Evolutionary conservation across 306 rosid species (phyloP), one percentile per base, ranked within the genome.

Genomic region (Cucurbita maxima): DNA sequence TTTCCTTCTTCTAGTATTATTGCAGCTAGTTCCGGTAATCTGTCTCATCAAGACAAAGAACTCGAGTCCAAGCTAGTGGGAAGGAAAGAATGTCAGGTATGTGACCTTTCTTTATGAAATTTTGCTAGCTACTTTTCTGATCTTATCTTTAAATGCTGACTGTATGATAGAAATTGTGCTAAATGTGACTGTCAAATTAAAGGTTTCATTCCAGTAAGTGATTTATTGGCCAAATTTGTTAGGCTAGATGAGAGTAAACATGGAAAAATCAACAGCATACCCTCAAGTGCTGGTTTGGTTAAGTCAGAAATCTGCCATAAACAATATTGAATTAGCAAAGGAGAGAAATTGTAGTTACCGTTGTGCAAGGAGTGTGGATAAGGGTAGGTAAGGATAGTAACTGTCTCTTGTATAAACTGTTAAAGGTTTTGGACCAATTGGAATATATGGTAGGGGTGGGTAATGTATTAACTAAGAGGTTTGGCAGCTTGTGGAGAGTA

Each of bases 11-110:
- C 70, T 22, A 79, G 83, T 66, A 44, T 78, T 57, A 3, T 76
- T 9, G 76, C 83, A 56, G 54, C 4, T 3, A 83, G 58, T 67
- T 19, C 40, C 5, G 53, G 75, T 13, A 25, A 62, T 80, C 58
- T 79, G 47, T 86, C 90, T 70, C 67, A 54, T 18, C 84, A 79
- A 53, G 90, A 86, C 81, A 83, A 59, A 76, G 83, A 79, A 79
- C 51, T 86, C 14, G 0, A 67, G n/a, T 43, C 76, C 34, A 67
- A 56, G 47, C 6, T 5, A 67, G n/a, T 38, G 0, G 41, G 14
- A 20, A 67, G 75, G 76, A 25, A 10, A 41, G 15, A 25, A n/a
- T 71, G 80, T 73, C 36, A 12, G 85, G 89, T 85, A 80, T 34
- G 79, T 45, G 20, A 18, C 70, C 22, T 44, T 19, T 66, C 40